phyloP scores from a whole-genome alignment of 805 yeast genomes.

The Hanseniaspora pseudoguilliermondii region DNA sequence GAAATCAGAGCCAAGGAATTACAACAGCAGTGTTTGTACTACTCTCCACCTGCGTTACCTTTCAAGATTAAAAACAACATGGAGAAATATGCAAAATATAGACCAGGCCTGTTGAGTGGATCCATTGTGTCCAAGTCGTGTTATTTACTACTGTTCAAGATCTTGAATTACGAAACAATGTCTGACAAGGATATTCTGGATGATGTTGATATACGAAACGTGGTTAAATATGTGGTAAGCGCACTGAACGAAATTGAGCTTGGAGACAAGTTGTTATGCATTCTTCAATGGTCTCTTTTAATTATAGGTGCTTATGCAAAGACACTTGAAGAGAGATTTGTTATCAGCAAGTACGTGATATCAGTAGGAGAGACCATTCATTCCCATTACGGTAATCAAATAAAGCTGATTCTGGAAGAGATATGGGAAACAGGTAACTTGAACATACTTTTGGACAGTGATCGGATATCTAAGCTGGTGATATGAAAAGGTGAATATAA shows the following conservation, averaged over 20 bases:
- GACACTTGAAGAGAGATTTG: constrained; percentile 16
- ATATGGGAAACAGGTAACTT: constrained; percentile 18
- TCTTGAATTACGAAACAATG: constrained; percentile 13
- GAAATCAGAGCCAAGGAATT: constrained; percentile 15
- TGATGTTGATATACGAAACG: constrained; percentile 17
- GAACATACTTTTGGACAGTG: constrained; percentile 16
- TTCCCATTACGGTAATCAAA: constrained; percentile 18
- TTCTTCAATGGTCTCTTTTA: constrained; percentile 17
- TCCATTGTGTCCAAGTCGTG: constrained; percentile 19
- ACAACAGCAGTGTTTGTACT: constrained; percentile 18
- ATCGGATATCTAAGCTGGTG: constrained; percentile 16
- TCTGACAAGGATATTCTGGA: constrained; percentile 14
- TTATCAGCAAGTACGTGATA: constrained; percentile 14
- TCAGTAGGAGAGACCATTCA: constrained; percentile 19
- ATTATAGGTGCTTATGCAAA: constrained; percentile 18
- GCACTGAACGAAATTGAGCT: constrained; percentile 17
- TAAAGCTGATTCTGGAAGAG: constrained; percentile 16
- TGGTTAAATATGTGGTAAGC: constrained; percentile 17
- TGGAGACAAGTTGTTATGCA: constrained; percentile 18
- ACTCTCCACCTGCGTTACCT: constrained; percentile 18
- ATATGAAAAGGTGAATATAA: constrained; percentile 9
- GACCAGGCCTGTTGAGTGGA: constrained; percentile 19
- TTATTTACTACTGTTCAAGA: constrained; percentile 17
- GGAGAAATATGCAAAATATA: constrained; percentile 16
- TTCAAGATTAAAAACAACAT: constrained; percentile 16